Conservation (phyloP, 164 flowering plant genomes). For the Echeveria elegans region DNA sequence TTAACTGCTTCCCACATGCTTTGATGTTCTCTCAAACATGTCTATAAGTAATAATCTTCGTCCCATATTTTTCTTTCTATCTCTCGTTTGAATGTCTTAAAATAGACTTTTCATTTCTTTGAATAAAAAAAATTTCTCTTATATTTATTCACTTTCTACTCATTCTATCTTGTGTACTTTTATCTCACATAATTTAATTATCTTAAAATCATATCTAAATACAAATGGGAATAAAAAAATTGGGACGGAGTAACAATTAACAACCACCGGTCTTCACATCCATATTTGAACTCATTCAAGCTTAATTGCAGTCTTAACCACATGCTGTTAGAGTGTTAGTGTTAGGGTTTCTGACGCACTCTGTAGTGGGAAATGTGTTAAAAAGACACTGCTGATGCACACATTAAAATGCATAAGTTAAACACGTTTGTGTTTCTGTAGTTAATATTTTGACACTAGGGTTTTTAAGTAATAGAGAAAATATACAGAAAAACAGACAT, state of each 20-base stretch:
- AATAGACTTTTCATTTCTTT: no score
- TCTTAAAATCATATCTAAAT: no score
- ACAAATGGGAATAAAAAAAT: no score
- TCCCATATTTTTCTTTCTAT: not conserved
- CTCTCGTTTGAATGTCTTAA: no score
- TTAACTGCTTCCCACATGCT: slow-evolving; percentile 1
- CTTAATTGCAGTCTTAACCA: not conserved
- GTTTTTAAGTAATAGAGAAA: not conserved
- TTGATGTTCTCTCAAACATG: not conserved
- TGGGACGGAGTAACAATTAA: no score
- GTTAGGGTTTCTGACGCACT: not conserved
- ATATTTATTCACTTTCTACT: no score
- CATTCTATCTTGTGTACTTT: no score
- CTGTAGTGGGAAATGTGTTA: not conserved
- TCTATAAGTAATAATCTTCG: not conserved
- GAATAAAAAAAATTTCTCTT: no score
- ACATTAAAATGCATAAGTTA: not conserved
- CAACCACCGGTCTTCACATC: not conserved
- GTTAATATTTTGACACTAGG: not conserved
- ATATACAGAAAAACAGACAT: not conserved
- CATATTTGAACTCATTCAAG: not conserved
- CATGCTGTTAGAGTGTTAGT: no score
- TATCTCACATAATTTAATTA: no score
- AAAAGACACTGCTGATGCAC: not conserved
- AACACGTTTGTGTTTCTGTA: not conserved